phyloP scores from a whole-genome alignment of 257 asterid species.

The Paulownia fortunei region DNA sequence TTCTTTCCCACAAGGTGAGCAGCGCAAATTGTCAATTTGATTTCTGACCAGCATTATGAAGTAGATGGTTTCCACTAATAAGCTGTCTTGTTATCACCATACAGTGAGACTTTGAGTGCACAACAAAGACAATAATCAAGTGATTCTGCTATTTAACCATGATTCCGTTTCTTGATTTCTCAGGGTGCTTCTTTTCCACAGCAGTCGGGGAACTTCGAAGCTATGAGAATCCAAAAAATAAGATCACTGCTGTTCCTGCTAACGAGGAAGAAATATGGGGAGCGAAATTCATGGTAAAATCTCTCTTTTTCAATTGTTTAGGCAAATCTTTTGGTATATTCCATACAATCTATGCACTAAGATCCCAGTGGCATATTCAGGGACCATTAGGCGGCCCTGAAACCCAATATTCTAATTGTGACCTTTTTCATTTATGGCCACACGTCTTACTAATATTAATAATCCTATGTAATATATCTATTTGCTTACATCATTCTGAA shows the following conservation, averaged over 20 bases:
- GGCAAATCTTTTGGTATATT: not conserved
- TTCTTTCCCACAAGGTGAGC: slow-evolving; percentile 93
- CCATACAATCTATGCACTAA: not conserved
- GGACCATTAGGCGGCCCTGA: slow-evolving; percentile 28
- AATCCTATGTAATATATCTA: too few relatives aligned
- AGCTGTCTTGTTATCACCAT: not conserved
- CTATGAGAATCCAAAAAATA: slow-evolving; percentile 95
- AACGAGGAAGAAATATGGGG: slow-evolving; percentile 98
- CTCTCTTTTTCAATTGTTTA: not conserved
- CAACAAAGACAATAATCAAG: not conserved
- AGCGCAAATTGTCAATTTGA: slow-evolving; percentile 3
- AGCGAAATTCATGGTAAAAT: slow-evolving; percentile 88
- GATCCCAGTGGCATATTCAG: not conserved
- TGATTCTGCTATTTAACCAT: slow-evolving; percentile 13
- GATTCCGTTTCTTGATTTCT: slow-evolving; percentile 30
- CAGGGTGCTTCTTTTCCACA: slow-evolving; percentile 96
- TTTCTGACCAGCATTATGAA: not conserved
- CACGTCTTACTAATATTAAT: not conserved
- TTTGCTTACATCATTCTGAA: too few relatives aligned
- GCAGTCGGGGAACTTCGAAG: slow-evolving; percentile 80
- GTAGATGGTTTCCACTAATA: not conserved
- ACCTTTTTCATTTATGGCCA: not conserved
- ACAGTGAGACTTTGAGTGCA: not conserved
- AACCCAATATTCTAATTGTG: too few relatives aligned
- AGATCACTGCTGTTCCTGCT: slow-evolving; percentile 94